These are phyloP conservation scores for Leptographium lundbergii DNA, from an alignment of 2,329 filamentous ascomycete genomes.

Conservation along the genomic window DNA sequence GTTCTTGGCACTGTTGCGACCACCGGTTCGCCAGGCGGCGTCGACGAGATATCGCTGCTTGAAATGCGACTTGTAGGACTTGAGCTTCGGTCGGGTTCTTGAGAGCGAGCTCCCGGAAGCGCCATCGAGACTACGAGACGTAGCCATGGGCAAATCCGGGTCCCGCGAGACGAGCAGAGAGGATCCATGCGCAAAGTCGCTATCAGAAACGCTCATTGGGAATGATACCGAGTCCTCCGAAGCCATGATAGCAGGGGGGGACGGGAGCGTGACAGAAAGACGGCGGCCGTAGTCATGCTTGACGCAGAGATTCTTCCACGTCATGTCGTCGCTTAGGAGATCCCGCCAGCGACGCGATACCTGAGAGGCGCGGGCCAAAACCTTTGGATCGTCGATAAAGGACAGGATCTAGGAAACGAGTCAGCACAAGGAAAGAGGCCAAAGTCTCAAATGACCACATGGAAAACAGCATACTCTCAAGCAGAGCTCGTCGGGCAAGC, in stretches of 20 bases:
- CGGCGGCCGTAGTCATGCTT: conserved; percentile 76
- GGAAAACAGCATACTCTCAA: conserved; percentile 50
- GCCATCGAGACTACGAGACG: conserved; percentile 45
- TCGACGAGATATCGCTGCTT: conserved; percentile 96
- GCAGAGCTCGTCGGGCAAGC: conserved; percentile 85
- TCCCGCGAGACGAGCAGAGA: conserved; percentile 31
- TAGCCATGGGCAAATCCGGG: conserved; percentile 20
- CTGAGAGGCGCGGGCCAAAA: conserved; percentile 82
- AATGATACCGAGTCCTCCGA: conserved; percentile 19
- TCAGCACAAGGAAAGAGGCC: neutral
- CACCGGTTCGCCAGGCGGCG: conserved; percentile 88
- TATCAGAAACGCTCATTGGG: conserved; percentile 22
- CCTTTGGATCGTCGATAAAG: conserved; percentile 94
- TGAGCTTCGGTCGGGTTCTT: conserved; percentile 46
- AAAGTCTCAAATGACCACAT: no score
- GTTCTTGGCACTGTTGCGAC: conserved; percentile 68
- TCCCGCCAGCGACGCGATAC: conserved; percentile 94
- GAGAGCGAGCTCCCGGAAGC: conserved; percentile 21
- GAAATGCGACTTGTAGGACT: conserved; percentile 91
- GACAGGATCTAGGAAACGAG: conserved; percentile 58
- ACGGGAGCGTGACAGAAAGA: conserved; percentile 36
- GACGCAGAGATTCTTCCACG: conserved; percentile 94
- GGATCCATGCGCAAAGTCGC: conserved; percentile 21
- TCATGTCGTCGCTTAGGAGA: conserved; percentile 88
- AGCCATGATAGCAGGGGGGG: conserved; percentile 15